phyloP scores from a whole-genome alignment of 2,329 filamentous ascomycete species.

The Alternaria ethzedia region DNA sequence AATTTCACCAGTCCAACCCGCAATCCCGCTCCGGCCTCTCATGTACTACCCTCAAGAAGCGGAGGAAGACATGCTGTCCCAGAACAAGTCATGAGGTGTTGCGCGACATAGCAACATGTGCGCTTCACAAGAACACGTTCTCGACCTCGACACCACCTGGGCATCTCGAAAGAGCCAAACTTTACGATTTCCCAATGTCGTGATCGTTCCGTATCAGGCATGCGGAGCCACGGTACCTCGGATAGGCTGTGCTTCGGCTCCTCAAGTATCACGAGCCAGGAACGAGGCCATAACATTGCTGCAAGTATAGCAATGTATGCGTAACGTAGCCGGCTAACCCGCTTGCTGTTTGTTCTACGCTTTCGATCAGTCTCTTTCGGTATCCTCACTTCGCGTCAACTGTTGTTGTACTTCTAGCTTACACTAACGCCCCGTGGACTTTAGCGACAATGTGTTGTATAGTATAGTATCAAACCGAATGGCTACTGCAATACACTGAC shows the following conservation, averaged over 20 bases:
- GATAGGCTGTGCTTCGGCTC: not conserved
- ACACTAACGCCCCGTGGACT: not conserved
- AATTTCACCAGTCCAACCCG: not conserved
- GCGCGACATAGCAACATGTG: not conserved
- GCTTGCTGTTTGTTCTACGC: not conserved
- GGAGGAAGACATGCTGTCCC: not conserved
- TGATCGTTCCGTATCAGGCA: not conserved
- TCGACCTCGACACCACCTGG: not conserved
- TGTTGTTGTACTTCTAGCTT: not conserved
- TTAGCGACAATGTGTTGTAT: not conserved
- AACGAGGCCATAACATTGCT: not conserved
- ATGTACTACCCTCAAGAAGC: not conserved
- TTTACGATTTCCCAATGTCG: not conserved
- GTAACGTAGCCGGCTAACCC: not conserved
- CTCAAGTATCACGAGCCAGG: not conserved
- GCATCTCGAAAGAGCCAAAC: not conserved
- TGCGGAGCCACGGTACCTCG: not conserved
- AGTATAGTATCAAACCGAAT: not conserved
- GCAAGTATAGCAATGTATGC: not conserved
- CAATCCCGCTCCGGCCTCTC: not conserved
- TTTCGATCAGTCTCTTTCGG: not conserved
- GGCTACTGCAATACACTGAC: not conserved
- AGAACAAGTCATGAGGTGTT: not conserved
- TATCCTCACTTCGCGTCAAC: not conserved
- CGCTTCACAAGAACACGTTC: not conserved